These are phyloP conservation scores for Erodium moschatum DNA, from an alignment of 441 rosid species.

Conservation along the genomic window DNA sequence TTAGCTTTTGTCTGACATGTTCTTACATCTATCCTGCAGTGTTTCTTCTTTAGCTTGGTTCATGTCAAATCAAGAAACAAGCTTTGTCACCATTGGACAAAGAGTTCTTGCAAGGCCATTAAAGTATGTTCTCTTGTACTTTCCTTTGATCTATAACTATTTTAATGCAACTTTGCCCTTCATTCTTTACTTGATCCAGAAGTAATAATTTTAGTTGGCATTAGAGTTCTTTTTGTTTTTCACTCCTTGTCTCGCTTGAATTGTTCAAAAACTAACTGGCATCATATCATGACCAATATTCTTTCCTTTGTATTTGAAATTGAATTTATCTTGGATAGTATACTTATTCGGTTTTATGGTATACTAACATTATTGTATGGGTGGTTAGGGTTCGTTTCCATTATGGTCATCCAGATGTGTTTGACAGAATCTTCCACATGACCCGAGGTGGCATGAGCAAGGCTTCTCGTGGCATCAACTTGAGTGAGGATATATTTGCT, in stretches of 20 bases:
- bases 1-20: neutral
- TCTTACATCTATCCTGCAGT: constrained; percentile 34
- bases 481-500: constrained; percentile 71
- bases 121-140: constrained; percentile 44
- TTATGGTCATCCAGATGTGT: too few species aligned
- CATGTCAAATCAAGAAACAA: constrained; percentile 93
- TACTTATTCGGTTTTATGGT: neutral
- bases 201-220: neutral
- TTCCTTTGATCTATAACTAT: neutral
- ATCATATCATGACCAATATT: neutral
- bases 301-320: neutral
- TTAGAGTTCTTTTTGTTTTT: too few species aligned
- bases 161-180: neutral
- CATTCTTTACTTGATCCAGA: neutral
- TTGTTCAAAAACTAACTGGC: neutral
- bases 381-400: constrained; percentile 13
- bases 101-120: constrained; percentile 92
- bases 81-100: constrained; percentile 90
- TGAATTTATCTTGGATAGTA: neutral
- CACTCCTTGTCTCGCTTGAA: neutral
- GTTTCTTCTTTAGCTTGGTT: constrained; percentile 96
- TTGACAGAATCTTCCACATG: constrained; percentile 21
- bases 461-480: constrained; percentile 56
- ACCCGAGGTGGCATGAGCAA: constrained; percentile 26
- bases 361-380: constrained; percentile 12